These are phyloP conservation scores for Backusella australiensis DNA, from an alignment of 192 early-diverging fungal species.

Conservation along the genomic window DNA sequence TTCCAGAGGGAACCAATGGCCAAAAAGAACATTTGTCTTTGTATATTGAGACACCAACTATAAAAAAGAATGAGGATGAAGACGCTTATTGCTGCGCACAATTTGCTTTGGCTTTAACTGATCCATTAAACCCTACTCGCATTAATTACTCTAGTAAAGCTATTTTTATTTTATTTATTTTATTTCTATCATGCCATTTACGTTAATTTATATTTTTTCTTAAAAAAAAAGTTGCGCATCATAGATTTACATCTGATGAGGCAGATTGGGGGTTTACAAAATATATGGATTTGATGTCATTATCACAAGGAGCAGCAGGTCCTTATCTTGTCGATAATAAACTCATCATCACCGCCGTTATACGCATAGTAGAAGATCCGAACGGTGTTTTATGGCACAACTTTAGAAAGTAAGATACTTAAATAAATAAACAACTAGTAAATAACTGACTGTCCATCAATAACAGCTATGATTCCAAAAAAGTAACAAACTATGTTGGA, in stretches of 20 bases:
- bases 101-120: slow-evolving; percentile 76
- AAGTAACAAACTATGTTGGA: slow-evolving; percentile 87
- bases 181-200: background rate
- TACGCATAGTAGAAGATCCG: slow-evolving; percentile 79
- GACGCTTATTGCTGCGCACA: slow-evolving; percentile 82
- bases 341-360: slow-evolving; percentile 62
- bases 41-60: slow-evolving; percentile 66
- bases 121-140: slow-evolving; percentile 62
- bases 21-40: slow-evolving; percentile 65
- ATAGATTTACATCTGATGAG: slow-evolving; percentile 81
- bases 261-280: slow-evolving; percentile 94
- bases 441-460: background rate
- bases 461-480: slow-evolving; percentile 82
- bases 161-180: background rate
- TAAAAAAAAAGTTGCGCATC: slow-evolving; percentile 48
- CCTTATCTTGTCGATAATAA: slow-evolving; percentile 68
- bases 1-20: slow-evolving; percentile 82
- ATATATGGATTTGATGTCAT: slow-evolving; percentile 56
- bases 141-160: slow-evolving; percentile 40
- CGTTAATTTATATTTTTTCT: background rate
- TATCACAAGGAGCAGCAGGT: slow-evolving; percentile 30
- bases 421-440: no score
- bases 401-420: slow-evolving; percentile 66
- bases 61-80: slow-evolving; percentile 59
- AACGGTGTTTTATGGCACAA: slow-evolving; percentile 95